Percentiles rank a stretch among this genome's conserved stretches.
These are phyloP conservation scores for Kazachstania taianensis DNA, from an alignment of 805 yeast genomes.

Conservation along the genomic window DNA sequence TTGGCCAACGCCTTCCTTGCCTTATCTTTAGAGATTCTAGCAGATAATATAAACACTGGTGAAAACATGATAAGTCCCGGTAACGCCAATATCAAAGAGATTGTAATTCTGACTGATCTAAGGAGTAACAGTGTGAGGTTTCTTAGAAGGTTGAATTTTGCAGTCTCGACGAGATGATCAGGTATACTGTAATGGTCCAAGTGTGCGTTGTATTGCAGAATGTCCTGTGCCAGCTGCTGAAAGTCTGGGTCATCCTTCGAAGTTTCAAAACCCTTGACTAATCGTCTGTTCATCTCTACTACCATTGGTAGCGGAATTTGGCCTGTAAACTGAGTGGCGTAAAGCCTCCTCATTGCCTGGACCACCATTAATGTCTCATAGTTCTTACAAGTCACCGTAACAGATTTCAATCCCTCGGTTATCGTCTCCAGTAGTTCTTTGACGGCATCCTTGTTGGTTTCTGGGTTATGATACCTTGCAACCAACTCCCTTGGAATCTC, in stretches of 20 bases:
- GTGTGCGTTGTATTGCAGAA: conserved; percentile 65
- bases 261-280: conserved; percentile 71
- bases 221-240: conserved; percentile 47
- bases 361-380: conserved; percentile 82
- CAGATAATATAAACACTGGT: conserved; percentile 78
- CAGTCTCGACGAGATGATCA: conserved; percentile 42
- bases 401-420: conserved; percentile 66
- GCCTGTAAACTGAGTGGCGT: conserved; percentile 48
- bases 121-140: conserved; percentile 44
- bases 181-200: conserved; percentile 53
- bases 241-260: conserved; percentile 64
- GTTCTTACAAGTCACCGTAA: conserved; percentile 81
- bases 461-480: conserved; percentile 48
- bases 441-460: conserved; percentile 54
- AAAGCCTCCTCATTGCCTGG: conserved; percentile 85
- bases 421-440: conserved; percentile 59
- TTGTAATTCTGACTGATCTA: conserved; percentile 46
- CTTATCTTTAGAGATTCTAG: conserved; percentile 60
- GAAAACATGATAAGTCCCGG: conserved; percentile 86
- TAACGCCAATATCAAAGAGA: conserved; percentile 54
- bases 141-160: conserved; percentile 40
- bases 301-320: conserved; percentile 66
- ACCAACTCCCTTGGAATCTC: conserved; percentile 54
- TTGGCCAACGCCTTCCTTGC: conserved; percentile 71
- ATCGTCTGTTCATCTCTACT: conserved; percentile 83